Base-by-base conservation (phyloP, 2,329 filamentous ascomycete genomes). In the Beauveria asiatica region DNA sequence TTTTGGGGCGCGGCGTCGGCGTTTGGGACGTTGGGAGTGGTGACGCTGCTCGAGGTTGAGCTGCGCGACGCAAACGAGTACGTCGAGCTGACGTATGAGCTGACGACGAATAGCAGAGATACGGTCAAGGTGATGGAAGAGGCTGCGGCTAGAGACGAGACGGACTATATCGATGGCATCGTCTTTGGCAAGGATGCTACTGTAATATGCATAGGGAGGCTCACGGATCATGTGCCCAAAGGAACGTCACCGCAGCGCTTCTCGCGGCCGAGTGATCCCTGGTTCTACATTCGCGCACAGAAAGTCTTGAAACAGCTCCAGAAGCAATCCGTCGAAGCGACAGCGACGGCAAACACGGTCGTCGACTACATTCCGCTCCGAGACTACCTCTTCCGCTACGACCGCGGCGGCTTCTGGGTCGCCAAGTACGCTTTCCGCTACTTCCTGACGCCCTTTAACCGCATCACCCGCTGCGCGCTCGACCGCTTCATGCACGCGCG, bases 221-320 rank as follows among this genome's bases (percentile, higher is more conserved):
- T 88, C 17, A 78, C 78, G 0, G 75, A 87, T 55, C 68, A 74
- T 0, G 62, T 77, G 0, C 77, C 77, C 0, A 59, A 68, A 0
- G 72, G 69, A 1, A 62, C 63, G 3, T 69, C 68, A 49, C 65
- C 73, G 1, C 73, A 72, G 25, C 75, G 69, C 0, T 88, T 90
- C 70, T 81, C 80, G n/a, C 75, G 80, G 11, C 74, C 80, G 0
- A 70, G 70, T 4, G 88, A 92, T 64, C 83, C 85, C 0, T 92
- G 88, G 89, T 90, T 89, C 68, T 91, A 90, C 62, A 74, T 90
- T 3, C 87, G 88, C 64, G 86, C 82, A 1, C 72, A 83, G 64
- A 70, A 77, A n/a, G 68, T 70, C 42, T 65, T 70, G 62, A 70
- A 70, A 61, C 62, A 64, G 49, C 63, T 75, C 11, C 57, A 59